These are phyloP conservation scores for Pyrenopolyporus hunteri DNA, from an alignment of 495 filamentous ascomycete species.

Conservation along the genomic window DNA sequence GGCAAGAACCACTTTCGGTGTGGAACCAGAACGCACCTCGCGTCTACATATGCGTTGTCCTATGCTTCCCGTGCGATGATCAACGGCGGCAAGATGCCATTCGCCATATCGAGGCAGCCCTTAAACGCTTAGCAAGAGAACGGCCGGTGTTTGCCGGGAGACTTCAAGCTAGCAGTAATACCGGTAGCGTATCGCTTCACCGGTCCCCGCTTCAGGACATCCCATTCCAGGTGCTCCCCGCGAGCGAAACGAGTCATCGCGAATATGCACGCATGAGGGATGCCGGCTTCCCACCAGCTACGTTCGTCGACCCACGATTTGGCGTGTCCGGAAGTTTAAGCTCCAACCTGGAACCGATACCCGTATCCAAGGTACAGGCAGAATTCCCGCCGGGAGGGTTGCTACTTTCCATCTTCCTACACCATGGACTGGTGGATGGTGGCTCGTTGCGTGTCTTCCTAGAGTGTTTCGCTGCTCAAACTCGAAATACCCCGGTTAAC, in stretches of 20 bases:
- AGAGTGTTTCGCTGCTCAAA: constrained; percentile 51
- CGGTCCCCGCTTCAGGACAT: constrained; percentile 39
- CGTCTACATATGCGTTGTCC: constrained; percentile 43
- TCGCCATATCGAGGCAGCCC: constrained; percentile 36
- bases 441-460: constrained; percentile 57
- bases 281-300: constrained; percentile 41
- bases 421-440: constrained; percentile 47
- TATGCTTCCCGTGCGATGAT: constrained; percentile 45
- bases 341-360: constrained; percentile 35
- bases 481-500: constrained; percentile 24
- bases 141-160: constrained; percentile 45
- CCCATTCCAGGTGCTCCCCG: constrained; percentile 36
- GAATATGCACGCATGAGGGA: constrained; percentile 37
- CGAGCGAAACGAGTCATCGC: constrained; percentile 24
- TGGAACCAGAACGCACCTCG: constrained; percentile 47
- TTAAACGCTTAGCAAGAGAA: constrained; percentile 34
- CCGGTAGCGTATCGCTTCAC: constrained; percentile 36
- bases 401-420: constrained; percentile 45
- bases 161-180: constrained; percentile 35
- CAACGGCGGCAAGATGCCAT: constrained; percentile 28
- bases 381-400: constrained; percentile 43
- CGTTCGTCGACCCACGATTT: constrained; percentile 37
- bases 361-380: constrained; percentile 42
- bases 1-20: constrained; percentile 41
- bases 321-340: constrained; percentile 22